A percentile compares a stretch with the other conserved stretches of the same genome.
These are phyloP conservation scores for Kalaharituber pfeilii DNA, from an alignment of 2,329 filamentous ascomycete genomes.

Conservation along the genomic window DNA sequence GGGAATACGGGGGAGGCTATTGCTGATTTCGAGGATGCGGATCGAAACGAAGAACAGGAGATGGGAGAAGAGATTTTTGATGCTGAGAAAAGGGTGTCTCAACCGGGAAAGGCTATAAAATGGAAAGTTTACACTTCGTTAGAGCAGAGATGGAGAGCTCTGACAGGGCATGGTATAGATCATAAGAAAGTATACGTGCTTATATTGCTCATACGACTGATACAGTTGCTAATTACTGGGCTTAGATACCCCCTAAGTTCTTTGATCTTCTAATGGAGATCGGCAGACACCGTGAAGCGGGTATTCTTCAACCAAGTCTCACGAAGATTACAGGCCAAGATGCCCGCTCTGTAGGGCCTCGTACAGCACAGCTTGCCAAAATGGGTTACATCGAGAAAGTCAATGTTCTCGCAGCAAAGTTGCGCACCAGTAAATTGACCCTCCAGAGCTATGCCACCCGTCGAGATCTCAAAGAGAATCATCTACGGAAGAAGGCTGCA, in stretches of 20 bases:
- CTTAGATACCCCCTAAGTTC: conserved; percentile 18
- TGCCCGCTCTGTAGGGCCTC: conserved; percentile 44
- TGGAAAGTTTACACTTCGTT: conserved; percentile 35
- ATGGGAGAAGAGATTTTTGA: conserved; percentile 1
- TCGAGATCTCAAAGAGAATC: conserved; percentile 26
- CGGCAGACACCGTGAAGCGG: conserved; percentile 29
- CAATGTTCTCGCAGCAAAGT: conserved; percentile 40
- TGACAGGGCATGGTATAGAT: conserved; percentile 43
- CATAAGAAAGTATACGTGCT: conserved; percentile 33
- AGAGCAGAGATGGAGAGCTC: conserved; percentile 41
- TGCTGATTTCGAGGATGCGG: not conserved
- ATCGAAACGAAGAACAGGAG: conserved; percentile 1
- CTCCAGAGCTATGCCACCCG: conserved; percentile 38
- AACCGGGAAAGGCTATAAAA: conserved; percentile 2
- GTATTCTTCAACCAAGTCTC: conserved; percentile 45
- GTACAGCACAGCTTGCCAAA: conserved; percentile 41
- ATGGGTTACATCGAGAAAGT: conserved; percentile 48
- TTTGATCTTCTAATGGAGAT: conserved; percentile 19
- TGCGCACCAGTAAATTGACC: conserved; percentile 47
- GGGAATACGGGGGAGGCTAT: conserved; percentile 6
- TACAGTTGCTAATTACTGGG: too few relatives aligned
- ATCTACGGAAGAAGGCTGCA: conserved; percentile 29
- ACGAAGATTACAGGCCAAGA: conserved; percentile 42
- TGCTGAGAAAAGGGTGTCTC: not conserved
- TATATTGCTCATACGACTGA: not conserved